Conservation (phyloP, 2,329 filamentous ascomycete genomes). For the Aspergillus intermedius region DNA sequence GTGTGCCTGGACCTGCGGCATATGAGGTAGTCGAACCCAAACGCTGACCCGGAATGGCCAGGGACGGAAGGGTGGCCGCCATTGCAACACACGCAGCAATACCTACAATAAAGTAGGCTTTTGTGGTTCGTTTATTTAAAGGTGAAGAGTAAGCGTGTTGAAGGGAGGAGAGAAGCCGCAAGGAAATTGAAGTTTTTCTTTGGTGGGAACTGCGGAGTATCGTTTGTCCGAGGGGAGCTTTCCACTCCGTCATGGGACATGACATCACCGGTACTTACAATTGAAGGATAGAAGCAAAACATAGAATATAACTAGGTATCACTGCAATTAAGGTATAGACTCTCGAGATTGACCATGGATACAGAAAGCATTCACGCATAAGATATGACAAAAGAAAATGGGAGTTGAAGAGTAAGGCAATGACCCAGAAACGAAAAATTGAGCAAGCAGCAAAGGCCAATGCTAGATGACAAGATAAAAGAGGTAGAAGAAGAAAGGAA, state of each 20-base stretch:
- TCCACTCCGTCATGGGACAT: neutral
- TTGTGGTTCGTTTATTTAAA: neutral
- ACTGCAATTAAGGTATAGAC: constrained; percentile 16
- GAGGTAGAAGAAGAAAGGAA: constrained; percentile 1
- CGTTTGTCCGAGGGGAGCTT: constrained; percentile 5
- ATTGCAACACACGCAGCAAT: constrained; percentile 12
- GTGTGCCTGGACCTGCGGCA: constrained; percentile 72
- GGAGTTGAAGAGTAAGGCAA: neutral
- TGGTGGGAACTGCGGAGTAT: constrained; percentile 4
- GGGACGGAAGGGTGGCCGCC: constrained; percentile 27
- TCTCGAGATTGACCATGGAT: constrained; percentile 23
- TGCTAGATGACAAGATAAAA: constrained; percentile 10
- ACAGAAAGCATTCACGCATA: constrained; percentile 23
- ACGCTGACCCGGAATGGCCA: constrained; percentile 75
- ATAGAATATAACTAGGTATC: constrained; percentile 11
- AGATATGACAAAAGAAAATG: constrained; percentile 11
- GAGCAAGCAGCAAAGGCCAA: constrained; percentile 12
- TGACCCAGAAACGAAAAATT: neutral
- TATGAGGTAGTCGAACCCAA: constrained; percentile 64
- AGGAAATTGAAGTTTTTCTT: constrained; percentile 7
- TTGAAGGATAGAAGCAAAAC: neutral
- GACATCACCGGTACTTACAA: neutral
- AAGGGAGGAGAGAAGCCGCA: neutral
- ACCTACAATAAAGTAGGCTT: neutral
- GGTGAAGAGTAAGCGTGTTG: constrained; percentile 6